phyloP scores from a whole-genome alignment of 208 protist species.

The Crithidia acanthocephali region DNA sequence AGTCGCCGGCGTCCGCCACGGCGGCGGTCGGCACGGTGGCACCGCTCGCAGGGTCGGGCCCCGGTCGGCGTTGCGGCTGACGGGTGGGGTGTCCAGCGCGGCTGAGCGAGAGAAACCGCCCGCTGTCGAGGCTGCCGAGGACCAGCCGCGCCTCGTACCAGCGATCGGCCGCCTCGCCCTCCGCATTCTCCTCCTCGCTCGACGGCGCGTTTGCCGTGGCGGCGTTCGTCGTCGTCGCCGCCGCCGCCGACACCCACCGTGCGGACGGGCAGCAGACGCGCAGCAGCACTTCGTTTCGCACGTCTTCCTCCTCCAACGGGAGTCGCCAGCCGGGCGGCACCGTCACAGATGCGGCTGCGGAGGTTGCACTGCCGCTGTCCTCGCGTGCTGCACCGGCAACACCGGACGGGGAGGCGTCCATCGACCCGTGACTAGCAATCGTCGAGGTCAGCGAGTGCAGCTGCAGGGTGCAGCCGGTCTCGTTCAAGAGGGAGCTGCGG shows the following conservation, averaged over 20 bases:
- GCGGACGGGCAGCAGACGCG: slow-evolving; percentile 31
- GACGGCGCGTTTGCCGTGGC: neutral
- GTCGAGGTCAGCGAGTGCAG: slow-evolving; percentile 13
- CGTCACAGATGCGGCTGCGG: neutral
- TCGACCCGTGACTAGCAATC: neutral
- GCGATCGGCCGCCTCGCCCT: neutral
- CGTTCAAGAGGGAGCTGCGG: slow-evolving; percentile 51
- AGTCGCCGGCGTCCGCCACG: neutral
- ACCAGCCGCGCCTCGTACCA: slow-evolving; percentile 38
- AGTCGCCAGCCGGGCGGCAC: slow-evolving; percentile 36
- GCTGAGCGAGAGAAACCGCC: slow-evolving; percentile 28
- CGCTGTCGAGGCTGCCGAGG: slow-evolving; percentile 33
- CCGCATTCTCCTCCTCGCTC: neutral
- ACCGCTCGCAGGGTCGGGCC: neutral
- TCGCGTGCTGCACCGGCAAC: neutral
- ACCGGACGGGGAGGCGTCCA: neutral
- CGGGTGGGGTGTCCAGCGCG: neutral
- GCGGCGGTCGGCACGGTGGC: neutral
- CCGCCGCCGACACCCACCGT: slow-evolving; percentile 18
- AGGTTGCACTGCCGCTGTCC: no score
- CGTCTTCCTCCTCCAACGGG: slow-evolving; percentile 29
- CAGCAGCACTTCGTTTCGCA: slow-evolving; percentile 25
- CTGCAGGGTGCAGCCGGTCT: slow-evolving; percentile 49
- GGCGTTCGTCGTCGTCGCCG: neutral
- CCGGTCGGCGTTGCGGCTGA: neutral